These are phyloP conservation scores for Capsella bursapastoris DNA, from an alignment of 345 rosid species.

Conservation along the genomic window DNA sequence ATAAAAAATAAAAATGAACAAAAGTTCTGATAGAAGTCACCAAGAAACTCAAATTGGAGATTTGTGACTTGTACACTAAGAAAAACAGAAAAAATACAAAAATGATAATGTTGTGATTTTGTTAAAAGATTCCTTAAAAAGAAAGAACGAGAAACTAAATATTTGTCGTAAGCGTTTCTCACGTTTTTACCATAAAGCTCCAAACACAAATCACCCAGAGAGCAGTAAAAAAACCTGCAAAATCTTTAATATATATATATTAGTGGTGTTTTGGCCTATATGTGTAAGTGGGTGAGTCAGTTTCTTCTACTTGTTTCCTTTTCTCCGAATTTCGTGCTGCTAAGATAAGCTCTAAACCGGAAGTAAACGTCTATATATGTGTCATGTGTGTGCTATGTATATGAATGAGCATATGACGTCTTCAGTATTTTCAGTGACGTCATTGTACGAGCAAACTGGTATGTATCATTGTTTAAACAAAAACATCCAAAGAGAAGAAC, in stretches of 20 bases:
- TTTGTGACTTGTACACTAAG: too few relatives aligned
- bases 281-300: neutral
- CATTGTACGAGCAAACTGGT: neutral
- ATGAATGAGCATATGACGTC: neutral
- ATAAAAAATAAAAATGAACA: neutral
- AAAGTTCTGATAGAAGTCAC: neutral
- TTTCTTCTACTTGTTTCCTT: neutral
- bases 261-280: neutral
- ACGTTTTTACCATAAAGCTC: too few relatives aligned
- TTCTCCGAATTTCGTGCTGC: neutral
- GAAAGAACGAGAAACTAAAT: too few relatives aligned
- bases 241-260: too few relatives aligned
- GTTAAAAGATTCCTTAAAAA: too few relatives aligned
- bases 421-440: neutral
- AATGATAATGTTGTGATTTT: too few relatives aligned
- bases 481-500: neutral
- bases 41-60: too few relatives aligned
- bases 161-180: too few relatives aligned
- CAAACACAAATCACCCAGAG: too few relatives aligned
- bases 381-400: too few relatives aligned
- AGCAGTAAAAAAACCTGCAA: too few relatives aligned
- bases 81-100: too few relatives aligned
- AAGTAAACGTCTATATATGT: neutral
- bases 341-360: conserved; percentile 2
- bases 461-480: neutral